Conservation (phyloP, 2,329 filamentous ascomycete species). For the Aspergillus sp. region DNA sequence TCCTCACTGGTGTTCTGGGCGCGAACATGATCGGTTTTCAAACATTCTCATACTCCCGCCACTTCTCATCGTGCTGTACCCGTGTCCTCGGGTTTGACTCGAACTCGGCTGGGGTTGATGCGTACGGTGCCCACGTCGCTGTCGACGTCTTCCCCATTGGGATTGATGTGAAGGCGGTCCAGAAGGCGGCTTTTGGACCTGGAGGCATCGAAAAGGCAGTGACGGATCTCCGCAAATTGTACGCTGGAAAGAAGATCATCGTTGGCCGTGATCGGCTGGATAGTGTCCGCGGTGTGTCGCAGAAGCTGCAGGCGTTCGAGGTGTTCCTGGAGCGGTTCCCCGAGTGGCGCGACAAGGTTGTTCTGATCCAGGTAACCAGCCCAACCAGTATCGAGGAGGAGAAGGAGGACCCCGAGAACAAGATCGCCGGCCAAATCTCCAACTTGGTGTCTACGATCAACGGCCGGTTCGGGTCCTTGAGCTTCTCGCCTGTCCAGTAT, state of each 20-base stretch:
- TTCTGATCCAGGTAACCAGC: constrained; percentile 90
- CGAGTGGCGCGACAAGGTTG: constrained; percentile 84
- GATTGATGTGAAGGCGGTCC: constrained; percentile 75
- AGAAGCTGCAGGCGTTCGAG: constrained; percentile 92
- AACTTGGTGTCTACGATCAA: constrained; percentile 89
- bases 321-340: constrained; percentile 83
- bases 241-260: constrained; percentile 87
- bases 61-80: constrained; percentile 91
- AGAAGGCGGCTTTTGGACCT: constrained; percentile 62
- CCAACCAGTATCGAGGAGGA: constrained; percentile 72
- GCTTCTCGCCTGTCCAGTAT: constrained; percentile 85
- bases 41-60: constrained; percentile 86
- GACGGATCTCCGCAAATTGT: constrained; percentile 62
- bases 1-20: constrained; percentile 80
- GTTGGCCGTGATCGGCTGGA: constrained; percentile 91
- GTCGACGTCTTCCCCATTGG: constrained; percentile 93
- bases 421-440: constrained; percentile 79
- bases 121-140: constrained; percentile 78
- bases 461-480: constrained; percentile 75
- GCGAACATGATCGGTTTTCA: constrained; percentile 93
- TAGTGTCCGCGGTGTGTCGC: constrained; percentile 84
- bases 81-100: constrained; percentile 85
- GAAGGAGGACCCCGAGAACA: constrained; percentile 65
- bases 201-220: constrained; percentile 63
- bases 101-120: constrained; percentile 73